Base-by-base conservation (phyloP, 169 alveolate species). In the Eimeria acervulina region DNA sequence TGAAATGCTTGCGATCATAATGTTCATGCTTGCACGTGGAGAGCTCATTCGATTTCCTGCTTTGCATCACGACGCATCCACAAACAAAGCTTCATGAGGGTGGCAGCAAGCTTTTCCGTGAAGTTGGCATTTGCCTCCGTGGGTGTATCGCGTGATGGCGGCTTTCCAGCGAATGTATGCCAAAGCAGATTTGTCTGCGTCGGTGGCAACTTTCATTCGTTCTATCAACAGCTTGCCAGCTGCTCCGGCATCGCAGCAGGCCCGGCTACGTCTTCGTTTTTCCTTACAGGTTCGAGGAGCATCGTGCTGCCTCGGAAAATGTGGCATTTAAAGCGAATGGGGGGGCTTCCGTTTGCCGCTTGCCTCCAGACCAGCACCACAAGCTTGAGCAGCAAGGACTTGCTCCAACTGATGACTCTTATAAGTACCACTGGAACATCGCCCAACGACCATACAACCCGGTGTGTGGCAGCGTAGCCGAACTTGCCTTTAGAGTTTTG, bases 341-440 rank as follows among this genome's bases (percentile, higher is more conserved):
- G 2, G 96, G 92, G 15, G 96, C 81, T 0, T 40, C 83, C 23
- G 97, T 81, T 55, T 61, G 59, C 66, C 84, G 85, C 33, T 89
- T 95, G 61, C 88, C 97, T 51, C 96, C 98, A 28, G 97, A 95
- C 72, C 97, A 96, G 91, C 96, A 95, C 21, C 96, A 96, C 94
- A 72, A 66, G 59, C 97, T 97, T 33, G 91, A 93, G 76, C 44
- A 52, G 80, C 95, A 42, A 59, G 68, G 93, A 6, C 83, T 95
- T 26, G 61, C 95, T 40, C 91, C 96, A 47, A 96, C 98, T 13
- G 97, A 97, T 59, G 98, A 97, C 72, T 21, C 85, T 3, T 66
- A 63, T 61, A 97, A 97, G 81, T 97, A 96, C 80, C 95, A 66
- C 52, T 97, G 98, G 98, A 84, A 94, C 80, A 47, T 83, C 70